These are phyloP conservation scores for Apocynum venetum DNA, from an alignment of 257 asterid species.

Conservation along the genomic window DNA sequence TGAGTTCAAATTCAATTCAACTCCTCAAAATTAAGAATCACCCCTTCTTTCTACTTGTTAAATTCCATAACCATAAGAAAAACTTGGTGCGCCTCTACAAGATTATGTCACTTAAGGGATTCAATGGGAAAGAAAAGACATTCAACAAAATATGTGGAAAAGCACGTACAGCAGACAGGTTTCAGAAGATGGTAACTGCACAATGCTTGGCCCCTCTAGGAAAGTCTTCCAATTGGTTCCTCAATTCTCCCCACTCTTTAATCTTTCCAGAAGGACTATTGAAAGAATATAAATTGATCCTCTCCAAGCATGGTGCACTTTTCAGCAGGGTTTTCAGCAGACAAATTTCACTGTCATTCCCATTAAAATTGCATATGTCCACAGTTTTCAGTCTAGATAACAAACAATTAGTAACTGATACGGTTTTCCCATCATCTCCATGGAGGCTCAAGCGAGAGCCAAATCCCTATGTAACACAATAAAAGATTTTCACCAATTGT, in stretches of 20 bases:
- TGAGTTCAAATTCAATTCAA: background rate
- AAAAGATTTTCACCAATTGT: background rate
- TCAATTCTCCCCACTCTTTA: conserved; percentile 23
- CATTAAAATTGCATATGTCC: conserved; percentile 34
- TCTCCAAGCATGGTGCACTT: conserved; percentile 32
- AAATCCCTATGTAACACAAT: conserved; percentile 34
- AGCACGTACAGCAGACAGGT: conserved; percentile 20
- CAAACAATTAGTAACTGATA: conserved; percentile 24
- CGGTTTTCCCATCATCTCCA: conserved; percentile 25
- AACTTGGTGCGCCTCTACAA: background rate
- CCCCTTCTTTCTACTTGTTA: background rate
- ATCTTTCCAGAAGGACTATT: conserved; percentile 17
- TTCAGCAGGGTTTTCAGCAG: conserved; percentile 35
- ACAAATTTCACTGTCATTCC: conserved; percentile 34
- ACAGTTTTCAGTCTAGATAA: conserved; percentile 39
- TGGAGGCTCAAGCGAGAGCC: conserved; percentile 17
- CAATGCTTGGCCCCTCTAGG: conserved; percentile 31
- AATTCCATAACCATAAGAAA: background rate
- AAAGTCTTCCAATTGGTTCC: conserved; percentile 26
- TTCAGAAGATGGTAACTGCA: conserved; percentile 28
- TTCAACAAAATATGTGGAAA: background rate
- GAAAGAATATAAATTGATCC: conserved; percentile 34
- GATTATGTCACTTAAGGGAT: background rate
- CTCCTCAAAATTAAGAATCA: background rate
- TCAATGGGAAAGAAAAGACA: background rate